These are phyloP conservation scores for Lentinula boryana DNA, from an alignment of 768 basidiomycete genomes.

Conservation along the genomic window DNA sequence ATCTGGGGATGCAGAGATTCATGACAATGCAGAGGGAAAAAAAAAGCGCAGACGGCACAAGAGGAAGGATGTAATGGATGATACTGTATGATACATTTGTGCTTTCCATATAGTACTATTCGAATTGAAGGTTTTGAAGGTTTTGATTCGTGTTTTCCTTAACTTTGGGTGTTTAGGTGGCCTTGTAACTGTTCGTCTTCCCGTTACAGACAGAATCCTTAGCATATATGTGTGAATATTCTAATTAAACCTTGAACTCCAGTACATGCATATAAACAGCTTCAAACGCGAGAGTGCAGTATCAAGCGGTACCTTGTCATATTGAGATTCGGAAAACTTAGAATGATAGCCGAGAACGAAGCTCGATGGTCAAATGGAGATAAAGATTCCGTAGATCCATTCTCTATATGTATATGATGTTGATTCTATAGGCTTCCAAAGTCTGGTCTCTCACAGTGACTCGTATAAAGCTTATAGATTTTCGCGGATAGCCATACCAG, in stretches of 20 bases:
- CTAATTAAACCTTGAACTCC: too few relatives aligned
- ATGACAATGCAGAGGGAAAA: neutral
- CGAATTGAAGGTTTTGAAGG: too few relatives aligned
- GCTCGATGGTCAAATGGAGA: neutral
- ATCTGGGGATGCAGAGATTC: neutral
- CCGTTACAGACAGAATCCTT: too few relatives aligned
- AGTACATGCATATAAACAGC: too few relatives aligned
- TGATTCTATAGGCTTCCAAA: neutral
- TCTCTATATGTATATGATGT: neutral
- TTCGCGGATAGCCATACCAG: neutral
- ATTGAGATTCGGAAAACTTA: neutral
- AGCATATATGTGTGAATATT: too few relatives aligned
- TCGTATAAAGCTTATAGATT: neutral
- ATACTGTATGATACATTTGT: neutral
- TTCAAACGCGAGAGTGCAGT: too few relatives aligned
- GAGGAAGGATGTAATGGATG: conserved; percentile 11
- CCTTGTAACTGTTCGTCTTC: too few relatives aligned
- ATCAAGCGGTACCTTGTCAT: neutral
- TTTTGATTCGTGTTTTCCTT: too few relatives aligned
- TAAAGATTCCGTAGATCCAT: neutral
- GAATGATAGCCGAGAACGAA: neutral
- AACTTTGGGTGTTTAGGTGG: too few relatives aligned
- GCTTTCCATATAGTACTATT: too few relatives aligned
- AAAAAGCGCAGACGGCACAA: conserved; percentile 11
- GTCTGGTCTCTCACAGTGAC: neutral